A percentile compares a stretch with the other conserved stretches of the same genome.
Evolutionary conservation across 2,329 filamentous ascomycete species (phyloP).

Genomic region (Aureobasidium subglaciale): DNA sequence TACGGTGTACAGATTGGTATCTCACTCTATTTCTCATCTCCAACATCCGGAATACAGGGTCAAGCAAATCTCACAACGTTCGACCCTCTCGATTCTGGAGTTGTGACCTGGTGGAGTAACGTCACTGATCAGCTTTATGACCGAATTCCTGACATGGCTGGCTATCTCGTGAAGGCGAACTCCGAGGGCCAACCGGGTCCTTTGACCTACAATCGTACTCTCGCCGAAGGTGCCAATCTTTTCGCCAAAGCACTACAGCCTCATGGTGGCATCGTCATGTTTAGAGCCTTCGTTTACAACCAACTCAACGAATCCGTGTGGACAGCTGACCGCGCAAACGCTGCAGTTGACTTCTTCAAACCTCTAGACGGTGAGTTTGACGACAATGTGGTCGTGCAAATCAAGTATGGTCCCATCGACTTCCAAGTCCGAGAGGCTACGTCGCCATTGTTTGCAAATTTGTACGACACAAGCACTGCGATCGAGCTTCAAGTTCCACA

Average conservation of each 20-base stretch:
- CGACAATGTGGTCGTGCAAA: constrained; percentile 64
- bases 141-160: constrained; percentile 58
- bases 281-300: constrained; percentile 66
- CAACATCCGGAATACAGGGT: constrained; percentile 36
- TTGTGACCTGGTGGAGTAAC: constrained; percentile 57
- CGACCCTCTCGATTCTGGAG: constrained; percentile 55
- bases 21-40: constrained; percentile 62
- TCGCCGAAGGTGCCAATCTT: constrained; percentile 61
- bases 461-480: constrained; percentile 42
- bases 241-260: constrained; percentile 55
- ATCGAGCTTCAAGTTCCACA: constrained; percentile 62
- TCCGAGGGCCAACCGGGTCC: constrained; percentile 67
- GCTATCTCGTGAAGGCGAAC: constrained; percentile 65
- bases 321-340: constrained; percentile 62
- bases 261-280: constrained; percentile 59
- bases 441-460: constrained; percentile 55
- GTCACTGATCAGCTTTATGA: constrained; percentile 54
- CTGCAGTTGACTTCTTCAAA: constrained; percentile 60
- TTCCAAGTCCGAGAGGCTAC: constrained; percentile 64
- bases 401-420: constrained; percentile 69
- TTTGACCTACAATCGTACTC: constrained; percentile 60
- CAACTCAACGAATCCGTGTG: constrained; percentile 52
- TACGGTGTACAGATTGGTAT: constrained; percentile 61
- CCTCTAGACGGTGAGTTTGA: constrained; percentile 59
- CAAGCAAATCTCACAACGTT: constrained; percentile 51